Base-by-base conservation (phyloP, 495 filamentous ascomycete genomes). In the Neurospora sp. region DNA sequence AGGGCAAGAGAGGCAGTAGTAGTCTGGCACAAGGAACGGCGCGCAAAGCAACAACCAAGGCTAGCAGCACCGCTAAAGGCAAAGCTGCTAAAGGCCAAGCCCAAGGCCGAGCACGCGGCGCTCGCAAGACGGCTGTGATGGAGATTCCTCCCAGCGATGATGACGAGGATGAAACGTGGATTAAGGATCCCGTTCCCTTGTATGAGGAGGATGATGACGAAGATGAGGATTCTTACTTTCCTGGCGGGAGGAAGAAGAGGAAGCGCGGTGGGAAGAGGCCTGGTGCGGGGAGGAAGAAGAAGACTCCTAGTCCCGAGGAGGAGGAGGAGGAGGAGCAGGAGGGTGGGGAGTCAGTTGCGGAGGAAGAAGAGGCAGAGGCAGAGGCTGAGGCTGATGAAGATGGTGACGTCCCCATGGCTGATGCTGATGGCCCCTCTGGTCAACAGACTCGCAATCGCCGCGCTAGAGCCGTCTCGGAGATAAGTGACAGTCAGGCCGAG, bases 231-330 rank as follows among this genome's bases (percentile, higher is more conserved):
- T 78, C 69, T 40, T 74, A 20, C 3, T 69, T 76, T n/a, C 31
- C n/a, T 14, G 54, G 48, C 12, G 71, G 70, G 5, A 48, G 39
- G 23, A 62, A 69, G 10, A 70, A 72, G 11, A 80, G 79, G 73
- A 80, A 77, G 74, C 76, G 78, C 4, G 79, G 79, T n/a, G 79
- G 79, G 8, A 71, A 54, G 42, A 76, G 79, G 5, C 74, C 75
- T 2, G 79, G 79, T 5, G 79, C 79, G 4, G 79, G 79, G 0
- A 80, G 80, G 71, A 79, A 77, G 72, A 80, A 78, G 44, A 71
- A 70, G 31, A 31, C 70, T 3, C 38, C 70, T 27, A 41, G 23
- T 18, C 35, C 70, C 1, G 20, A 38, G 20, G 38, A 16, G 39
- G 31, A 16, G 27, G 69, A 18, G 6, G 4, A 1, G 0, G 41